Conservation (phyloP, 306 rosid genomes). For the Ormosia semicastrata region DNA sequence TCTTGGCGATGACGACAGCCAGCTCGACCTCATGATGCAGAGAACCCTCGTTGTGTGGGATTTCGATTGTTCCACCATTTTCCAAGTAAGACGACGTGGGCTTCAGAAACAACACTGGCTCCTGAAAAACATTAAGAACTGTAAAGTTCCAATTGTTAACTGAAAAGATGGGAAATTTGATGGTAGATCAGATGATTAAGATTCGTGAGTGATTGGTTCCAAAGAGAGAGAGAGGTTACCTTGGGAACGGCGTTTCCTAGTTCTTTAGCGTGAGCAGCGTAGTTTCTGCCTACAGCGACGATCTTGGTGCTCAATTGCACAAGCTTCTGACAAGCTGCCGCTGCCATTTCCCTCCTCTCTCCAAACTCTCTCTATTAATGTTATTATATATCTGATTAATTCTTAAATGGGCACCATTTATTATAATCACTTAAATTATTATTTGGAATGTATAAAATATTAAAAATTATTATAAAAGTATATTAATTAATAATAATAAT, state of each 20-base stretch:
- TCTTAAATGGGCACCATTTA: no score
- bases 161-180: not conserved
- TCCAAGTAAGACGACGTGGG: constrained; percentile 92
- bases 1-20: constrained; percentile 79
- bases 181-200: not conserved
- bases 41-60: constrained; percentile 79
- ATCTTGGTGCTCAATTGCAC: constrained; percentile 74
- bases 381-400: no score
- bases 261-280: constrained; percentile 94
- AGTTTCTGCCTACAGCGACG: constrained; percentile 90
- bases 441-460: no score
- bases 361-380: not conserved
- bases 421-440: no score
- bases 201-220: not conserved
- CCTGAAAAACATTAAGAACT: constrained; percentile 37
- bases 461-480: no score
- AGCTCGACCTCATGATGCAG: constrained; percentile 93
- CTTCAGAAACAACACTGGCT: constrained; percentile 83
- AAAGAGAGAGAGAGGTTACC: constrained; percentile 22
- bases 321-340: constrained; percentile 56
- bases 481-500: no score
- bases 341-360: constrained; percentile 42
- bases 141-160: not conserved
- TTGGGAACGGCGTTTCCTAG: constrained; percentile 96
- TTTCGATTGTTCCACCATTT: constrained; percentile 84